Evolutionary conservation across 352 stramenopile species (phyloP), one percentile per base, ranked within the genome.

Genomic region (Globisporangium barbulae): DNA sequence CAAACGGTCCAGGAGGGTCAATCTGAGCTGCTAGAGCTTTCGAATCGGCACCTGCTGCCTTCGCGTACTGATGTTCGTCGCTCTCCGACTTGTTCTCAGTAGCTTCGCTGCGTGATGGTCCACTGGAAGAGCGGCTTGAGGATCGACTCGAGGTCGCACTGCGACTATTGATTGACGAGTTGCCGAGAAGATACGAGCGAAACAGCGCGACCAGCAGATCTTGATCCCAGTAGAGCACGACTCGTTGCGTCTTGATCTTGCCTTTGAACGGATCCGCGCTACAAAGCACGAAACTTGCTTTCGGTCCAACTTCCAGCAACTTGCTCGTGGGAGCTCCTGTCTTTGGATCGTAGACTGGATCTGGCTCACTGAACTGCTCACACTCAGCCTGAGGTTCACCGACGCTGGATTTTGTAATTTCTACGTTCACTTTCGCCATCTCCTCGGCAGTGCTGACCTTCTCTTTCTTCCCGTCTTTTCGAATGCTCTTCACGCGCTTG

Each of bases 171-270:
- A 77, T 52, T 3, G 67, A 30, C 0, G 63, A 63, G 15, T 74
- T 79, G 0, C 68, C 72, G 21, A 78, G 71, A 0, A 86, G 63
- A 42, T 90, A 85, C 17, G 84, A 89, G 2, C 66, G 72, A 57
- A 89, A 78, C 19, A 92, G 61, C 3, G 76, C 74, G 47, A 83
- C 80, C 8, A 92, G 55, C 25, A 91, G 64, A 13, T 89, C 78
- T 37, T 91, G 80, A 52, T 92, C 81, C 83, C 83, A 92, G 53
- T 91, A 92, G 5, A 91, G 2, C 1, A 74, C 72, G 6, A 79
- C 70, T 65, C 84, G 81, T 37, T 89, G 68, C 3, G 76, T 57
- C 19, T 74, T 76, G 8, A 91, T 53, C 61, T 80, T 81, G 3
- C 61, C 74, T 30, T 83, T 77, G 28, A 90, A 78, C 49, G 83